Percentiles rank a stretch among this genome's conserved stretches.
phyloP scores from a whole-genome alignment of 768 basidiomycete genomes.

The Clitopilus hobsonii region DNA sequence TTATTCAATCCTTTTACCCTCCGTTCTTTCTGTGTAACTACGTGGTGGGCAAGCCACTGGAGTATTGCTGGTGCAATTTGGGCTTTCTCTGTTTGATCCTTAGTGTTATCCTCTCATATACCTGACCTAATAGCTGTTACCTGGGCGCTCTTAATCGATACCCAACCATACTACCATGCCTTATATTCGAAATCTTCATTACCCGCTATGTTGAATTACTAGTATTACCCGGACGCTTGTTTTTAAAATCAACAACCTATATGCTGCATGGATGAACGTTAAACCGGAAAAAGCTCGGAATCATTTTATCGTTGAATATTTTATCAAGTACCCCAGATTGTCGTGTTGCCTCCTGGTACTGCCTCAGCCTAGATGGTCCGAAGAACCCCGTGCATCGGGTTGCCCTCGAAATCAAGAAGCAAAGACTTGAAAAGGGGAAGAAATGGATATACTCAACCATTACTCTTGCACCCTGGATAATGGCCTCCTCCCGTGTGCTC shows the following conservation, averaged over 20 bases:
- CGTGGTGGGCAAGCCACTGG: background rate
- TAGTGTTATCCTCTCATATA: constrained; percentile 13
- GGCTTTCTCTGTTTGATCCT: constrained; percentile 10
- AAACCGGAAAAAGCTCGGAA: background rate
- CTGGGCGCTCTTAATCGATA: constrained; percentile 1
- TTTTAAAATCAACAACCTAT: background rate
- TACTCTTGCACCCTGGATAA: background rate
- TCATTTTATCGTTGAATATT: background rate
- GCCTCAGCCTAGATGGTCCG: background rate
- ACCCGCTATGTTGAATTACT: background rate
- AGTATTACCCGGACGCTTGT: background rate
- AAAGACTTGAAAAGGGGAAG: background rate
- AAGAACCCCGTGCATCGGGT: background rate
- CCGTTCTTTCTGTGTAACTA: constrained; percentile 2
- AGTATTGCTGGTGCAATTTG: constrained; percentile 18
- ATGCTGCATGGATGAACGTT: background rate
- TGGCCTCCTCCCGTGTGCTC: constrained; percentile 35
- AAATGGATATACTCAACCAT: background rate
- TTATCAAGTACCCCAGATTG: background rate
- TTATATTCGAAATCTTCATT: background rate
- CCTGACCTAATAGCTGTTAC: constrained; percentile 5
- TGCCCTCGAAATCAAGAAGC: background rate
- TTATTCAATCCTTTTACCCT: constrained; percentile 11
- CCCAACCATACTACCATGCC: constrained; percentile 6
- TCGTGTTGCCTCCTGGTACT: background rate